Evolutionary conservation across 2,329 filamentous ascomycete species (phyloP), one percentile per base, ranked within the genome.

Genomic region (Fusarium sp.): DNA sequence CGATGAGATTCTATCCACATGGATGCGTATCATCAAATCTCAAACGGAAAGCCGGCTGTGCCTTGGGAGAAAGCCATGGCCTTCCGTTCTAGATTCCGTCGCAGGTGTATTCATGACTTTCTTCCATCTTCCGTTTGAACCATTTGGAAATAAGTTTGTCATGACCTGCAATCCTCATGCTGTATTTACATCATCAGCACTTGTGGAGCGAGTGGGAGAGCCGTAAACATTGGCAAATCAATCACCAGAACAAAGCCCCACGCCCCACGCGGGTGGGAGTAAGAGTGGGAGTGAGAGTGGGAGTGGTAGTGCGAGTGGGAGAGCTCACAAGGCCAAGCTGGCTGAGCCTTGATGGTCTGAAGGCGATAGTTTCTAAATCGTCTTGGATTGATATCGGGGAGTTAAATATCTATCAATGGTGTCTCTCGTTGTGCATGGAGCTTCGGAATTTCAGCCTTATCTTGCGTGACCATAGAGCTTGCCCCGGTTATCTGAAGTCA

Each of bases 151-250:
- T 71, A 63, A 63, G 72, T 74, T 74, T 74, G 72, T 74, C 72
- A 74, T 74, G 72, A 33, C 27, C 61, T 73, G 67, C 62, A 70
- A 56, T 65, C n/a, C 17, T 4, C 35, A 37, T 37, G n/a, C 35
- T 37, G 17, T 37, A 61, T 55, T 69, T 58, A 47, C 45, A 56
- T 57, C 70, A 74, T 74, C 71, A 74, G 71, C 70, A 56, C 59
- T 65, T 71, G 72, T 72, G 72, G 72, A 74, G 67, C 57, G 71
- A 70, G 72, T 73, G 72, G 72, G 72, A 74, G 72, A 70, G 43
- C 43, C 52, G 20, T n/a, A 61, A 57, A 14, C 62, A 33, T 52
- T 70, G 62, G 70, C 71, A 73, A 74, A 74, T 73, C 71, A 73
- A 66, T 48, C 60, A 59, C 68, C 35, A 68, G 51, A 41, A 52